Conservation (phyloP, 2,329 filamentous ascomycete species). For the Myriosclerotinia duriaeana region DNA sequence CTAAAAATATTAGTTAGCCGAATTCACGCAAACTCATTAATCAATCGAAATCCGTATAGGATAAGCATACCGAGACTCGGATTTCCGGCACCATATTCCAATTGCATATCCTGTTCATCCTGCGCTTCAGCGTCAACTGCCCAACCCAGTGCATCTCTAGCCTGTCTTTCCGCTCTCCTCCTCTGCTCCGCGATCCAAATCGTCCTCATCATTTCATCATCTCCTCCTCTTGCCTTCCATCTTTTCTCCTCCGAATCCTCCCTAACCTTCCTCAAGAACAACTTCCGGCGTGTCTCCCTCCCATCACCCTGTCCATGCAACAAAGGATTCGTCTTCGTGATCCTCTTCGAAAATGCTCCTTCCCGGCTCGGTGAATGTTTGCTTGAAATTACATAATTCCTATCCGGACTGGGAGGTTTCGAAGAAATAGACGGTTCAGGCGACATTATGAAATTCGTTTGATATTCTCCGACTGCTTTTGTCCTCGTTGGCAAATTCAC, state of each 20-base stretch:
- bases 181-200: slow-evolving; percentile 45
- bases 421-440: slow-evolving; percentile 13
- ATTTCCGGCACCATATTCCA: slow-evolving; percentile 14
- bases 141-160: slow-evolving; percentile 36
- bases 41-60: not conserved
- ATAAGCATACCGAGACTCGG: slow-evolving; percentile 22
- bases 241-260: slow-evolving; percentile 58
- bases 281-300: slow-evolving; percentile 61
- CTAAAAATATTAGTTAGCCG: slow-evolving; percentile 25
- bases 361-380: slow-evolving; percentile 23
- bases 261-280: slow-evolving; percentile 68
- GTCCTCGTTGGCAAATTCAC: slow-evolving; percentile 5
- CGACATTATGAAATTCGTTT: slow-evolving; percentile 2
- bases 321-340: slow-evolving; percentile 62
- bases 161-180: slow-evolving; percentile 39
- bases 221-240: slow-evolving; percentile 61
- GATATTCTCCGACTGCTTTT: not conserved
- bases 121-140: slow-evolving; percentile 24
- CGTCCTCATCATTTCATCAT: slow-evolving; percentile 53
- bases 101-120: slow-evolving; percentile 26
- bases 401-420: not conserved
- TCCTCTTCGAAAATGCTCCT: slow-evolving; percentile 44
- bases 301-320: slow-evolving; percentile 57
- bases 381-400: slow-evolving; percentile 6
- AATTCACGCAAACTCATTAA: not conserved